Conservation (phyloP, 768 basidiomycete genomes). For the Amanita molliuscula region DNA sequence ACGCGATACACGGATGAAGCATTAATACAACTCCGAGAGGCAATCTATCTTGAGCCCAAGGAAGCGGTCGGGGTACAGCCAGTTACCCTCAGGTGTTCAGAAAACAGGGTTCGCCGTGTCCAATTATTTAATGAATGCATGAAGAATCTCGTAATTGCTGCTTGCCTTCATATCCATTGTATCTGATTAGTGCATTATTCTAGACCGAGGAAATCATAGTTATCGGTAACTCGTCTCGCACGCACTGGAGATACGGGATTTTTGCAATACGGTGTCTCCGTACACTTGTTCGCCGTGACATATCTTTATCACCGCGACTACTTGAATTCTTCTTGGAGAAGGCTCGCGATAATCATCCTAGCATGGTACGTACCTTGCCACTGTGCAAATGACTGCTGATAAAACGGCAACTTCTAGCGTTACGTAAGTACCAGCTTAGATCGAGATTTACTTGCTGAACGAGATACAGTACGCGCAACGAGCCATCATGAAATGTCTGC, state of each 20-base stretch:
- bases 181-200: constrained; percentile 1
- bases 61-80: constrained; percentile 16
- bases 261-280: constrained; percentile 59
- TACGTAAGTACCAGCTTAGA: not conserved
- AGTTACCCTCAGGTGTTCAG: constrained; percentile 30
- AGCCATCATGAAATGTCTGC: constrained; percentile 66
- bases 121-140: constrained; percentile 29
- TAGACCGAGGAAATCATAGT: constrained; percentile 37
- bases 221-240: constrained; percentile 47
- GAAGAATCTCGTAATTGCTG: constrained; percentile 30
- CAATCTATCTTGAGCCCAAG: constrained; percentile 21
- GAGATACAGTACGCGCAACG: constrained; percentile 52
- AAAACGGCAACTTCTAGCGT: constrained; percentile 26
- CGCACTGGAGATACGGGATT: constrained; percentile 76
- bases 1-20: constrained; percentile 30
- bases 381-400: constrained; percentile 1
- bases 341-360: constrained; percentile 53
- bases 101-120: constrained; percentile 35
- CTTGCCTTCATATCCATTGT: not conserved
- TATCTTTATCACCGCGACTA: constrained; percentile 35
- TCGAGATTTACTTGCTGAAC: constrained; percentile 33
- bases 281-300: constrained; percentile 59
- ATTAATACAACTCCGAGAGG: constrained; percentile 24
- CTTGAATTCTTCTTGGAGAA: constrained; percentile 51
- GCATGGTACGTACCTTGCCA: constrained; percentile 37